These are phyloP conservation scores for Periconia sp. DNA, from an alignment of 2,329 filamentous ascomycete genomes.

Conservation along the genomic window DNA sequence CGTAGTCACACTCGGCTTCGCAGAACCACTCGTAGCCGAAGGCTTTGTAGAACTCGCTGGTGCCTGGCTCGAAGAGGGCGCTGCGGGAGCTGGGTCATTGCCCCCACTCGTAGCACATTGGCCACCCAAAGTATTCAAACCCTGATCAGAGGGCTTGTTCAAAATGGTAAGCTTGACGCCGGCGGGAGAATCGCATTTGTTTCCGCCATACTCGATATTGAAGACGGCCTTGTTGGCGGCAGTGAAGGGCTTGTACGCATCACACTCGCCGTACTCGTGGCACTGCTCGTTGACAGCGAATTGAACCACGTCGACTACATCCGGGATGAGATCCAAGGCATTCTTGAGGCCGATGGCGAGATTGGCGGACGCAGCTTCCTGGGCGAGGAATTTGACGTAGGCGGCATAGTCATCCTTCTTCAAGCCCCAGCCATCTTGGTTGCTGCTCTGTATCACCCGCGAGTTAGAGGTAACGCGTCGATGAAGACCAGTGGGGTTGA, in stretches of 20 bases:
- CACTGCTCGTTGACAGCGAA: conserved; percentile 73
- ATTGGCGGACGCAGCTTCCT: conserved; percentile 55
- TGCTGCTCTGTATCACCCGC: conserved; percentile 27
- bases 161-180: conserved; percentile 21
- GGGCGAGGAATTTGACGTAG: conserved; percentile 62
- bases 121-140: conserved; percentile 16
- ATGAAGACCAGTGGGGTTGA: not conserved
- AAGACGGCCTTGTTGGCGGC: conserved; percentile 66
- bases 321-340: conserved; percentile 58
- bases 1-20: not conserved
- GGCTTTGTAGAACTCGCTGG: not conserved
- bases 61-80: not conserved
- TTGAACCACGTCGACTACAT: conserved; percentile 54
- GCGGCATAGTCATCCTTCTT: conserved; percentile 58
- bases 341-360: conserved; percentile 70
- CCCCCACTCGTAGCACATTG: conserved; percentile 1
- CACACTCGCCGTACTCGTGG: conserved; percentile 52
- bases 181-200: conserved; percentile 11
- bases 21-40: not conserved
- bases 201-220: conserved; percentile 67
- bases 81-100: not conserved
- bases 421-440: conserved; percentile 62
- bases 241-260: conserved; percentile 55
- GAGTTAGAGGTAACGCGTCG: conserved; percentile 1
- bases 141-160: conserved; percentile 20